Base-by-base conservation (phyloP, 768 basidiomycete genomes). In the Rhodocollybia butyracea region DNA sequence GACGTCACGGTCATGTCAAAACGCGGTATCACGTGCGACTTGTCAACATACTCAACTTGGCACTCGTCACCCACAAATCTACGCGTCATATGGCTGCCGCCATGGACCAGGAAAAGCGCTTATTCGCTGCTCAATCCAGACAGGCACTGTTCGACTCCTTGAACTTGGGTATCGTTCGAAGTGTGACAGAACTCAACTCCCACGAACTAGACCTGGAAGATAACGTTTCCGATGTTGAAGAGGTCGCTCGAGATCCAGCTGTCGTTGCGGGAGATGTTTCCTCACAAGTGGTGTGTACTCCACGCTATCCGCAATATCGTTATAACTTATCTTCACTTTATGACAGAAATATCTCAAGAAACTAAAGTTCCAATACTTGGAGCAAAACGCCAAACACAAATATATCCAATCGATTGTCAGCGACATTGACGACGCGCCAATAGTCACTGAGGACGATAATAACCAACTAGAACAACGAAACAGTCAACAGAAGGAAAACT, bases 351-450 rank as follows among this genome's bases (percentile, higher is more conserved):
- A 85, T 61, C 73, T 93, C 19, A 78, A 86, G 22, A 90, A 90
- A 62, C 81, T 94, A 26, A 95, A 95, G 69, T 93, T 91, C 64
- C 88, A 90, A 59, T 94, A 92, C 65, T 73, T 94, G 17, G 91
- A 96, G 63, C 90, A 93, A 67, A 90, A 93, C 60, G 90, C 94
- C 3, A 96, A 95, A 65, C 84, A 91, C 62, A 86, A 88, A 69
- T 95, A 94, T 64, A 78, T 94, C 61, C 88, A 88, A 66, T 85
- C 84, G 0, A 93, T 95, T 61, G 87, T 93, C 46, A 90, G 86
- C 65, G 88, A 94, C 59, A 84, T 83, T 53, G 85, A 91, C 61
- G 90, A 94, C 56, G 89, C 91, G 0, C 88, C 88, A 2, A 82
- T 85, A 56, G 83, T 94, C 38, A 88, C 87, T 5, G 84, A 84